Evolutionary conservation across 2,329 filamentous ascomycete species (phyloP), one percentile per base, ranked within the genome.

Genomic region (Lachnellula occidentalis): DNA sequence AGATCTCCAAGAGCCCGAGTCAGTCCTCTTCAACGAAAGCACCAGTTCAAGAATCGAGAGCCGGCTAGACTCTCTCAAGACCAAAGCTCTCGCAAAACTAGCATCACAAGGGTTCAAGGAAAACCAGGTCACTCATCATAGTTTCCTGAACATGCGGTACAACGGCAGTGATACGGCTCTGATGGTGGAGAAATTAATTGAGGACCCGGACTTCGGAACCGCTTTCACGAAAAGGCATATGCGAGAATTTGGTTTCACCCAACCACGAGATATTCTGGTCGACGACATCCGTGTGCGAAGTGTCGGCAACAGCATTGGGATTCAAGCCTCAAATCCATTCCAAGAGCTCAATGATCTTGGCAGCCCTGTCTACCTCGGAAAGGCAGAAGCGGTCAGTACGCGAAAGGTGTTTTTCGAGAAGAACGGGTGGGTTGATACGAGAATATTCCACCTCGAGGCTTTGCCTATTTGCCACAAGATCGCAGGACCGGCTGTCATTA

Each of bases 61-160:
- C 15, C 36, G 36, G n/a, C 5, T 39, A 17, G 36, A 39, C n/a
- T 39, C 36, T 3, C 36, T 39, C 36, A 39, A 45, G 19, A 21
- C 11, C 7, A 34, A 36, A 15, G 34, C 34, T 27, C 12, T 17
- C 8, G 21, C 34, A 22, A 24, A 46, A 17, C 17, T 47, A 9
- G 24, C 14, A 12, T 83, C 86, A 2, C 90, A 96, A 70, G 91
- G 90, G 0, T 95, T 96, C 66, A 73, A 78, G 1, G 80, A 87
- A 45, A 72, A 81, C 5, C 82, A 89, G 39, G 87, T 95, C 17
- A 78, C 83, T 0, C 94, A 92, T 64, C 90, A 95, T 68, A 87
- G 94, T 67, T 96, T 95, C 64, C 81, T 96, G 54, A 95, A 96
- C 69, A 90, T 96, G 84, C 78, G 91, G 53, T 95, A 95, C 66